Percentiles rank a stretch among this genome's conserved stretches.
phyloP scores from a whole-genome alignment of 2,329 filamentous ascomycete genomes.

The Thielaviopsis cerberus region DNA sequence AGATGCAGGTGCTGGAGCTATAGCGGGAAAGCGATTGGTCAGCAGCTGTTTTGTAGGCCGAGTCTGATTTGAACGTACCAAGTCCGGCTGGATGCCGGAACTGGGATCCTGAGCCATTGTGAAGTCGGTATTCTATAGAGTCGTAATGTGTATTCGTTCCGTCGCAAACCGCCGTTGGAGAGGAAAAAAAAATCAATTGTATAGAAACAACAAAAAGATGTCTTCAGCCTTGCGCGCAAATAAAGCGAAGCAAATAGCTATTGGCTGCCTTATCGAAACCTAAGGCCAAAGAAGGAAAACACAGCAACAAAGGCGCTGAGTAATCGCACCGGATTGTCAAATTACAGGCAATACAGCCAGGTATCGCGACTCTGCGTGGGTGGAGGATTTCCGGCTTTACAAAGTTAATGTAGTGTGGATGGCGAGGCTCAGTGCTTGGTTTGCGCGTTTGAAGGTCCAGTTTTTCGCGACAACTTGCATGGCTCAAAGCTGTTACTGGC shows the following conservation, averaged over 20 bases:
- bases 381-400: background rate
- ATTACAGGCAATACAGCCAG: background rate
- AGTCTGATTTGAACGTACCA: conserved; percentile 22
- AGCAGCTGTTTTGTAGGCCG: background rate
- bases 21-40: conserved; percentile 4
- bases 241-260: background rate
- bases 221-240: conserved; percentile 5
- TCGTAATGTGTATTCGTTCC: background rate
- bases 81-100: conserved; percentile 24
- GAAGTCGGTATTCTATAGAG: conserved; percentile 1
- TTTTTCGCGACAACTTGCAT: conserved; percentile 1
- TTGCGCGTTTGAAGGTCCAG: background rate
- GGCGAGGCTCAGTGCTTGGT: background rate
- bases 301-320: background rate
- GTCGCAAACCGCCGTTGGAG: background rate
- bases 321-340: too few relatives aligned
- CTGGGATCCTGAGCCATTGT: conserved; percentile 26
- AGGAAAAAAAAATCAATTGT: background rate
- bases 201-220: background rate
- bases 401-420: background rate
- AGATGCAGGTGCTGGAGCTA: conserved; percentile 82
- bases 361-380: background rate
- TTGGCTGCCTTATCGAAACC: background rate
- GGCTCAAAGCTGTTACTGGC: background rate
- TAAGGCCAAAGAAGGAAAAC: background rate